These are phyloP conservation scores for Trichoderma sp. DNA, from an alignment of 2,329 filamentous ascomycete species.

Conservation along the genomic window DNA sequence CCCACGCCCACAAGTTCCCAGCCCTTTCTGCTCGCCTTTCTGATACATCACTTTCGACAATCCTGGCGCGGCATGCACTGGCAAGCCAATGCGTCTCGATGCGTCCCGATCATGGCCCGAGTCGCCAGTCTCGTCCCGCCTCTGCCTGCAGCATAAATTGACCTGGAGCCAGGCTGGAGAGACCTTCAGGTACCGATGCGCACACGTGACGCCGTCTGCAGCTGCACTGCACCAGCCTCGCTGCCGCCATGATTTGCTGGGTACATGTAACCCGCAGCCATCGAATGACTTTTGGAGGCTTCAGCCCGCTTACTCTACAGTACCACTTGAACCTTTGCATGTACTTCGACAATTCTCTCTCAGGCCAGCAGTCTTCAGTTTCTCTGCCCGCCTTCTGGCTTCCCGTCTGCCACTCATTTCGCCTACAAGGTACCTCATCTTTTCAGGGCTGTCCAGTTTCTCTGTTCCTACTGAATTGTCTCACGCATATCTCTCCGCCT, in stretches of 20 bases:
- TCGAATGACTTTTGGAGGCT: neutral
- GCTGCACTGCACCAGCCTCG: slow-evolving; percentile 3
- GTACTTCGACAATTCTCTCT: neutral
- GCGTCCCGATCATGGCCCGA: no score
- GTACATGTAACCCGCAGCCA: no score
- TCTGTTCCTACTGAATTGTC: neutral
- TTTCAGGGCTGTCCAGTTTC: neutral
- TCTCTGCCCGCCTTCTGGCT: neutral
- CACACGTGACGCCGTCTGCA: slow-evolving; percentile 6
- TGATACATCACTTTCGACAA: no score
- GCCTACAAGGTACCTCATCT: neutral
- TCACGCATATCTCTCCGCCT: neutral
- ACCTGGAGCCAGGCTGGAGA: neutral
- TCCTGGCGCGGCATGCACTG: no score
- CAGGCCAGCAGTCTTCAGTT: neutral
- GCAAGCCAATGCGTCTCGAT: no score
- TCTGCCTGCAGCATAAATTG: neutral
- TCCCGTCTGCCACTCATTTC: neutral
- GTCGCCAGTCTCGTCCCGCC: no score
- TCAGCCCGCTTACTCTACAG: neutral
- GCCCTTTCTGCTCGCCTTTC: no score
- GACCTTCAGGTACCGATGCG: neutral
- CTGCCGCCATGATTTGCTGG: no score
- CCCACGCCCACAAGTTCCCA: no score
- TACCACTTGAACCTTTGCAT: no score